Conservation (phyloP, 805 yeast genomes). For the Candida montana region DNA sequence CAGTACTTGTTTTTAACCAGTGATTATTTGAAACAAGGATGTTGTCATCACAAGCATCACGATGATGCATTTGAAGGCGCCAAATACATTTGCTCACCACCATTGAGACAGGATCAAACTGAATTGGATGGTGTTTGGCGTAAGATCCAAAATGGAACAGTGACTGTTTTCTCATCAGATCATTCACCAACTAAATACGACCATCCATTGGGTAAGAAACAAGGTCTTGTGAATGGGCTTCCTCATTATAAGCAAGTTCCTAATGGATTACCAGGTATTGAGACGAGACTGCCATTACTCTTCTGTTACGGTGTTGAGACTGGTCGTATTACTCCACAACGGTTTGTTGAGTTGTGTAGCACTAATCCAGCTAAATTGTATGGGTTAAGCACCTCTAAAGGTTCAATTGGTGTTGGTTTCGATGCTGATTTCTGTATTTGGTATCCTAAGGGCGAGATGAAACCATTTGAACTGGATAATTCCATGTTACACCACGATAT, state of each 20-base stretch:
- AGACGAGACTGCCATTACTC: slow-evolving; percentile 40
- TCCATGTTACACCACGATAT: slow-evolving; percentile 31
- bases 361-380: slow-evolving; percentile 43
- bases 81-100: slow-evolving; percentile 46
- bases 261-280: slow-evolving; percentile 46
- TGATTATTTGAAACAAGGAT: slow-evolving; percentile 28
- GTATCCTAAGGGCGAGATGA: slow-evolving; percentile 35
- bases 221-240: slow-evolving; percentile 34
- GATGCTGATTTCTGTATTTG: slow-evolving; percentile 47
- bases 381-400: slow-evolving; percentile 37
- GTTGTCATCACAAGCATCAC: slow-evolving; percentile 22
- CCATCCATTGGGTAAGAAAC: slow-evolving; percentile 36
- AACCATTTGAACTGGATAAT: slow-evolving; percentile 25
- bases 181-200: slow-evolving; percentile 43
- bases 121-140: slow-evolving; percentile 42
- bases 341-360: slow-evolving; percentile 39
- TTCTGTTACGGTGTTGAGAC: slow-evolving; percentile 40
- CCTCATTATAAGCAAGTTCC: slow-evolving; percentile 41
- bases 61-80: slow-evolving; percentile 41
- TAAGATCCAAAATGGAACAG: slow-evolving; percentile 41
- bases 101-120: slow-evolving; percentile 34
- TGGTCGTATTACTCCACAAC: slow-evolving; percentile 35
- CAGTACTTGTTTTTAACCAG: slow-evolving; percentile 42
- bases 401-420: slow-evolving; percentile 39
- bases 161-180: slow-evolving; percentile 41